Conservation (phyloP, 768 basidiomycete species). For the Tulasnella sp. region DNA sequence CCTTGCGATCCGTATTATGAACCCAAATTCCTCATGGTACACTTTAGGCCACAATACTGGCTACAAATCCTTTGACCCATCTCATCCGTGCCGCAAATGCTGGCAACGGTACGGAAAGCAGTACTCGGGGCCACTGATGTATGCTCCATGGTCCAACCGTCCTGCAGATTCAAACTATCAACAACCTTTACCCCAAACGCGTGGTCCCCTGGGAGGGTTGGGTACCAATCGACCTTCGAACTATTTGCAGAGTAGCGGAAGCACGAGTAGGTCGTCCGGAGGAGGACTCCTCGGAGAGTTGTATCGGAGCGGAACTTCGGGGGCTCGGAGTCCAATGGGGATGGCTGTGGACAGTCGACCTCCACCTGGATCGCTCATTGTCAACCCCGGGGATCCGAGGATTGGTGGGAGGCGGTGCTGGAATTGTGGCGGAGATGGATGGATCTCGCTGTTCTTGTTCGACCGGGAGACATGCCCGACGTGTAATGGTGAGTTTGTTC, state of each 20-base stretch:
- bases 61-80: conserved; percentile 57
- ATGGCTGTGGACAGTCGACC: conserved; percentile 19
- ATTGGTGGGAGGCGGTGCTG: conserved; percentile 57
- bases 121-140: conserved; percentile 49
- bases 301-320: neutral
- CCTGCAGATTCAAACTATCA: conserved; percentile 27
- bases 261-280: no score
- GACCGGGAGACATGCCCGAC: conserved; percentile 41
- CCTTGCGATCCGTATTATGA: neutral
- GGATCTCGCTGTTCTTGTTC: conserved; percentile 40
- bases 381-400: conserved; percentile 54
- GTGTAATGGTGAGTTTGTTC: conserved; percentile 40
- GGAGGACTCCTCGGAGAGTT: no score
- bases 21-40: neutral
- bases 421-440: conserved; percentile 52
- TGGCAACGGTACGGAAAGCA: conserved; percentile 58
- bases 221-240: neutral
- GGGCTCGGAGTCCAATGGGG: no score
- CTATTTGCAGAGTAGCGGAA: no score
- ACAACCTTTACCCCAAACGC: conserved; percentile 28
- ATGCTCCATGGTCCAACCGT: conserved; percentile 33
- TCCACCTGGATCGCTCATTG: conserved; percentile 36
- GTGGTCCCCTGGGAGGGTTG: neutral
- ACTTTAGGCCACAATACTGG: conserved; percentile 62
- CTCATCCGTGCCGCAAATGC: conserved; percentile 57